Evolutionary conservation across 257 asterid species (phyloP).

Genomic region (Solanum microdontum): DNA sequence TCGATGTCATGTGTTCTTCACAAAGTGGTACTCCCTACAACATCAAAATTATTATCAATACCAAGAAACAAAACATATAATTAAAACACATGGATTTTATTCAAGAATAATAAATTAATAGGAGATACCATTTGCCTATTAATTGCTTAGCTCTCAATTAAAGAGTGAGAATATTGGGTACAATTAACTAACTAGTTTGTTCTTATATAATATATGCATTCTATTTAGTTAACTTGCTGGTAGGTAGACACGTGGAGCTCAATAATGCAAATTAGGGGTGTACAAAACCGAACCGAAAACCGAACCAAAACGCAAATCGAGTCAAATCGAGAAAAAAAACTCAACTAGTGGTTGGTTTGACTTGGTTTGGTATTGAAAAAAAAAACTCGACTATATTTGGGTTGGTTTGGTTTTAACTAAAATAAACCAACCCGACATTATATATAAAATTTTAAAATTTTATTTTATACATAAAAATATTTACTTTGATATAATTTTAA

Average conservation of each 20-base stretch:
- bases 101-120: neutral
- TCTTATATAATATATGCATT: neutral
- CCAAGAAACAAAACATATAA: neutral
- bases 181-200: neutral
- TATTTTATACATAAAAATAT: too few species aligned
- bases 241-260: neutral
- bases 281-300: too few species aligned
- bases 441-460: too few species aligned
- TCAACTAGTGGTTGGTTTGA: too few species aligned
- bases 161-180: neutral
- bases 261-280: neutral
- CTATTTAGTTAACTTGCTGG: neutral
- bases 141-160: neutral
- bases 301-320: too few species aligned
- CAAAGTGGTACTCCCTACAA: neutral
- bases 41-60: neutral
- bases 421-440: too few species aligned
- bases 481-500: too few species aligned
- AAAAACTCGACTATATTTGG: too few species aligned
- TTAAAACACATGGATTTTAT: neutral
- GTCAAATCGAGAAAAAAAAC: too few species aligned
- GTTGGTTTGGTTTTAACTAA: too few species aligned
- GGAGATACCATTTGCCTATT: neutral
- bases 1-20: neutral
- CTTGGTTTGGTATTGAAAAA: too few species aligned